phyloP scores from a whole-genome alignment of 169 alveolate genomes.

The Ichthyophthirius multifiliis region DNA sequence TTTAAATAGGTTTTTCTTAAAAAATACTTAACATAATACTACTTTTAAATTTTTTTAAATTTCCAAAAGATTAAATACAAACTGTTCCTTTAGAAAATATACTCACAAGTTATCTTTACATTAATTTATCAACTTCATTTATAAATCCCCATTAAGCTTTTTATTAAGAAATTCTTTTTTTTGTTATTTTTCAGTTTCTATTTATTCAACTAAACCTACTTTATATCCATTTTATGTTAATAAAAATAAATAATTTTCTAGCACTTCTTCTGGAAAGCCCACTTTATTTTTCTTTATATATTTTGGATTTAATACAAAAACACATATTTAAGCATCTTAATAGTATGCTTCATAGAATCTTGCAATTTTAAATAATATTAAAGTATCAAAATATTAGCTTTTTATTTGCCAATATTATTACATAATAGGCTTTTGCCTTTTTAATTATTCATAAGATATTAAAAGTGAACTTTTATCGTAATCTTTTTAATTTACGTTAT shows the following conservation, averaged over 20 bases:
- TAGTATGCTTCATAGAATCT: conserved; percentile 8
- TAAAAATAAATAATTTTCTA: neutral
- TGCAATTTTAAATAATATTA: too few relatives aligned
- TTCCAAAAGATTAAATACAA: neutral
- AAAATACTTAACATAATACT: neutral
- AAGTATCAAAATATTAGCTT: too few relatives aligned
- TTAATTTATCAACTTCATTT: neutral
- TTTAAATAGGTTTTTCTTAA: neutral
- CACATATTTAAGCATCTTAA: neutral
- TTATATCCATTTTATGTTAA: neutral
- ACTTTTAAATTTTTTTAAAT: neutral
- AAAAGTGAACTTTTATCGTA: too few relatives aligned
- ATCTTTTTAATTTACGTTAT: too few relatives aligned
- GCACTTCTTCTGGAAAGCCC: conserved; percentile 3
- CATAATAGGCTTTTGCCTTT: too few relatives aligned
- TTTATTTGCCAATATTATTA: too few relatives aligned
- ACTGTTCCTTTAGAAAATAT: neutral
- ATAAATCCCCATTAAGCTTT: neutral
- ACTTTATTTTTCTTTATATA: neutral
- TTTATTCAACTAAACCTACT: neutral
- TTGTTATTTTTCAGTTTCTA: neutral
- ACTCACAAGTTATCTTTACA: neutral
- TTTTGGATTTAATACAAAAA: neutral
- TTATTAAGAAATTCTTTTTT: neutral
- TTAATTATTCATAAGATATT: too few relatives aligned